Percentiles rank a stretch among this genome's conserved stretches.
These are phyloP conservation scores for Tremella fuciformis DNA, from an alignment of 768 basidiomycete species.

Conservation along the genomic window DNA sequence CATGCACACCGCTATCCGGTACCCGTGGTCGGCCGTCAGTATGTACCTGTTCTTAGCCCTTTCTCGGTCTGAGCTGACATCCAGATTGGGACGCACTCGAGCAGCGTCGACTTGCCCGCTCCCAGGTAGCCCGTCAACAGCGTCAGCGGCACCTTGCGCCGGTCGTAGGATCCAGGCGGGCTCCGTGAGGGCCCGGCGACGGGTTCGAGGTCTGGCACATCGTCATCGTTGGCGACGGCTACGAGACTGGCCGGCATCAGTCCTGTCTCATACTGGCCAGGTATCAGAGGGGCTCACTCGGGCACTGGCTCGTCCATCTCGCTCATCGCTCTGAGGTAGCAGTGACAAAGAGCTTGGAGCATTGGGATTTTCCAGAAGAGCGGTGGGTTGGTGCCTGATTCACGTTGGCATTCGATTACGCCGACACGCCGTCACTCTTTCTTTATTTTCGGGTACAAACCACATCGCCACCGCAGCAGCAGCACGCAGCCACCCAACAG, in stretches of 20 bases:
- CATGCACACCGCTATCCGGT: conserved; percentile 96
- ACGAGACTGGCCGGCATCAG: neutral
- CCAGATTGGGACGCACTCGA: conserved; percentile 59
- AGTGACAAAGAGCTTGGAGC: neutral
- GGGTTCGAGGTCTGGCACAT: neutral
- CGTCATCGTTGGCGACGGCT: conserved; percentile 1
- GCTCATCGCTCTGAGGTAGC: neutral
- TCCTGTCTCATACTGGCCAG: neutral
- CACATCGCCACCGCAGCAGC: too few relatives aligned
- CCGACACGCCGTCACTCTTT: too few relatives aligned
- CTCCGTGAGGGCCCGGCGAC: conserved; percentile 18
- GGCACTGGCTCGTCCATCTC: neutral
- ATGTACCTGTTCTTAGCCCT: conserved; percentile 59
- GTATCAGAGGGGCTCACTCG: neutral
- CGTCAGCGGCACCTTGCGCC: conserved; percentile 69
- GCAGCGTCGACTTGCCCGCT: conserved; percentile 81
- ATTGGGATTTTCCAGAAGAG: too few relatives aligned
- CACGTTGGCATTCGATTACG: too few relatives aligned
- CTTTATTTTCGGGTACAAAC: too few relatives aligned
- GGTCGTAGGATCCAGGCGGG: conserved; percentile 6
- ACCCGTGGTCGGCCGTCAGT: conserved; percentile 87
- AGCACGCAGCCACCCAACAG: too few relatives aligned
- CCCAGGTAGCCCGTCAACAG: conserved; percentile 94
- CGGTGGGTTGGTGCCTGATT: too few relatives aligned
- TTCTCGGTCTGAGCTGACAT: neutral